Conservation (phyloP, 2,329 filamentous ascomycete genomes). For the Trichothecium sympodiale region DNA sequence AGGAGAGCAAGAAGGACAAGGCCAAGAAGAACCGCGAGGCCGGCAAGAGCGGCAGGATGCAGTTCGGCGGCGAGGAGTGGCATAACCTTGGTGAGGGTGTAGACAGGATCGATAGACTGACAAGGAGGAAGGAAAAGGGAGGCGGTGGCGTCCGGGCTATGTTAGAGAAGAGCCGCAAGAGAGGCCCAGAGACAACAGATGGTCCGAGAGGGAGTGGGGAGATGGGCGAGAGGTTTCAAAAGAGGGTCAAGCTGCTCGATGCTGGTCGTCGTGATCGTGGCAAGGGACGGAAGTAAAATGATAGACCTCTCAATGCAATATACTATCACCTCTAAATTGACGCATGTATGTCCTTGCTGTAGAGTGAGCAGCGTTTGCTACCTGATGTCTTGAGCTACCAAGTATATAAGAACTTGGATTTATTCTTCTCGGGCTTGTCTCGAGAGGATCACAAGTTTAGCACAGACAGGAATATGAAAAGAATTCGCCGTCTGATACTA, state of each 20-base stretch:
- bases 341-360: too few species aligned
- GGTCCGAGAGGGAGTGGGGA: slow-evolving; percentile 51
- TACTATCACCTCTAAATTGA: too few species aligned
- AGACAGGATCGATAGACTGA: slow-evolving; percentile 77
- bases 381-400: too few species aligned
- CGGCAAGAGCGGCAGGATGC: slow-evolving; percentile 46
- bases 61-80: slow-evolving; percentile 87
- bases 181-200: slow-evolving; percentile 56
- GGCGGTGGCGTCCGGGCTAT: slow-evolving; percentile 46
- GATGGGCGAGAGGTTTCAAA: slow-evolving; percentile 66
- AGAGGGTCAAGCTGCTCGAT: slow-evolving; percentile 50
- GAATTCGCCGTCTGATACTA: too few species aligned
- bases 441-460: too few species aligned
- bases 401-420: too few species aligned
- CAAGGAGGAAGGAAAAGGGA: slow-evolving; percentile 52
- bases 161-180: slow-evolving; percentile 79
- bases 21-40: slow-evolving; percentile 49
- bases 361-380: too few species aligned
- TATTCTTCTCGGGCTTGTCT: too few species aligned
- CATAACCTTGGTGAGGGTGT: slow-evolving; percentile 72
- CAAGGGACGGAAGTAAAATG: slow-evolving; percentile 23
- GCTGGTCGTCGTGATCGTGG: slow-evolving; percentile 32
- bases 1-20: slow-evolving; percentile 76
- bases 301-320: background rate
- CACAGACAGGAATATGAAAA: too few species aligned